These are phyloP conservation scores for Primulina huaijiensis DNA, from an alignment of 257 asterid species.

Conservation along the genomic window DNA sequence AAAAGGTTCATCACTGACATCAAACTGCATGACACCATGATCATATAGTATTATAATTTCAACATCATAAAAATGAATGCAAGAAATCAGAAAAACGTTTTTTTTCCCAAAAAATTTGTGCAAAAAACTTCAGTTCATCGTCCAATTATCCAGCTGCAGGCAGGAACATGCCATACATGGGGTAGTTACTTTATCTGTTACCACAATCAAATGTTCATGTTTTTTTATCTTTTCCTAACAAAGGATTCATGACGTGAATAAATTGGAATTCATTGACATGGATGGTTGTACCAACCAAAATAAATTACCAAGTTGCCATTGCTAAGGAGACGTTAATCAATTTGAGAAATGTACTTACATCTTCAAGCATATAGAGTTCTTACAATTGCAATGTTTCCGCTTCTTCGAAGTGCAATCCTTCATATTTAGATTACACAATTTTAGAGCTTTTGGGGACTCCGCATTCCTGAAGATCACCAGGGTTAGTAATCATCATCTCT, in stretches of 20 bases:
- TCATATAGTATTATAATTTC: background rate
- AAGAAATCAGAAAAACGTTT: background rate
- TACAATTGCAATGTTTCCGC: slow-evolving; percentile 71
- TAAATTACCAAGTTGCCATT: no score
- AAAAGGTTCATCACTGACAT: background rate
- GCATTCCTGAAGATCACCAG: slow-evolving; percentile 30
- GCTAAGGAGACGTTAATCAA: slow-evolving; percentile 6
- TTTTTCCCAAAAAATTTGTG: background rate
- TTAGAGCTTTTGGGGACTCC: slow-evolving; percentile 43
- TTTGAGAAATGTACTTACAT: slow-evolving; percentile 42
- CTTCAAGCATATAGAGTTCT: slow-evolving; percentile 69
- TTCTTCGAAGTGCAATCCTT: slow-evolving; percentile 61
- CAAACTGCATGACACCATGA: background rate
- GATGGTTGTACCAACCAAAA: background rate
- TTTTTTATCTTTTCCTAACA: background rate
- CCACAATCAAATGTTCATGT: background rate
- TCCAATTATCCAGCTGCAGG: background rate
- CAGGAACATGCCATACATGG: background rate
- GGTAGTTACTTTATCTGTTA: background rate
- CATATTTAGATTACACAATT: slow-evolving; percentile 28
- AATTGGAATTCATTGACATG: background rate
- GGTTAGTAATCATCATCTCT: background rate
- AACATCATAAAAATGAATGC: background rate
- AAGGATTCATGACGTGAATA: background rate
- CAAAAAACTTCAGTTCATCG: background rate